Percentiles rank a stretch among this genome's conserved stretches.
Conservation (phyloP, 2,329 filamentous ascomycete species). For the Didymella segeticola region DNA sequence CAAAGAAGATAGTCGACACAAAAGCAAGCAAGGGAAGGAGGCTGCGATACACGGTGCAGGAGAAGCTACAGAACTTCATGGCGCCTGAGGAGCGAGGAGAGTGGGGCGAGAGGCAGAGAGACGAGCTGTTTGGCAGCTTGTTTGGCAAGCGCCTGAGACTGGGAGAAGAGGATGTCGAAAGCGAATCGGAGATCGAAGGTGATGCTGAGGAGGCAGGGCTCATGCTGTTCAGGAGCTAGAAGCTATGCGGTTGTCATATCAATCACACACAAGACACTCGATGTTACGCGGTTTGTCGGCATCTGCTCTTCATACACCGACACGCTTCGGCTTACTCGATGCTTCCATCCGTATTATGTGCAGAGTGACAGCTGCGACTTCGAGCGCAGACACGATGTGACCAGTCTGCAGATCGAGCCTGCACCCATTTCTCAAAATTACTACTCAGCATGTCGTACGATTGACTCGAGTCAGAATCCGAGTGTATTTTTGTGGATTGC, state of each 20-base stretch:
- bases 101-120: slow-evolving; percentile 83
- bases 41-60: slow-evolving; percentile 91
- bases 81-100: slow-evolving; percentile 80
- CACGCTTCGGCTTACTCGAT: slow-evolving; percentile 20
- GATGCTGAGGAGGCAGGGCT: slow-evolving; percentile 48
- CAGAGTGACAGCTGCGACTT: background rate
- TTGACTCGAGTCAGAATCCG: background rate
- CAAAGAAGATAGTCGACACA: slow-evolving; percentile 84
- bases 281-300: background rate
- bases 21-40: slow-evolving; percentile 95
- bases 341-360: background rate
- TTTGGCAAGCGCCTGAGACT: slow-evolving; percentile 56
- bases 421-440: too few relatives aligned
- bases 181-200: slow-evolving; percentile 44
- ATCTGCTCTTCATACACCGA: slow-evolving; percentile 9
- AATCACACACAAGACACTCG: background rate
- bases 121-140: slow-evolving; percentile 62
- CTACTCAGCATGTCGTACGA: background rate
- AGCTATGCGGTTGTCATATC: background rate
- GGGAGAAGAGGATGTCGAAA: slow-evolving; percentile 51
- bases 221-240: slow-evolving; percentile 49
- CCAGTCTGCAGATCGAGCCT: too few relatives aligned
- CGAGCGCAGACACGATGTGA: background rate
- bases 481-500: background rate
- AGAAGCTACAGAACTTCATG: slow-evolving; percentile 99